phyloP scores from a whole-genome alignment of 2,329 filamentous ascomycete genomes.

The Fusarium sarcochroum region DNA sequence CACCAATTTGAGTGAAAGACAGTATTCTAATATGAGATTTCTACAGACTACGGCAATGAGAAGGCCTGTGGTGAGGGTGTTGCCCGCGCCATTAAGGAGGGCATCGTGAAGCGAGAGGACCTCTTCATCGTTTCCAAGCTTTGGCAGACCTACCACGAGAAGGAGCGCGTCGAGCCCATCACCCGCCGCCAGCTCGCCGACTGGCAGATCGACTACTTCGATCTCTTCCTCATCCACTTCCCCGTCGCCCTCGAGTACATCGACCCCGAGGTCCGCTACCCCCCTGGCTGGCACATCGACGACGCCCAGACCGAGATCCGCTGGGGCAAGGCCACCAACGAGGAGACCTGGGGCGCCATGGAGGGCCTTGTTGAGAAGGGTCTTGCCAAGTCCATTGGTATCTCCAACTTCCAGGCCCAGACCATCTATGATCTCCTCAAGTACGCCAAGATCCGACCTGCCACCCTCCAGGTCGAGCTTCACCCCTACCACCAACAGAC shows the following conservation, averaged over 20 bases:
- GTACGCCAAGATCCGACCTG: conserved; percentile 80
- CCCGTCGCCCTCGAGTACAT: conserved; percentile 89
- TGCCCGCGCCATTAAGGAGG: conserved; percentile 83
- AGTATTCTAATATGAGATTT: conserved; percentile 15
- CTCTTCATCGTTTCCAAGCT: conserved; percentile 95
- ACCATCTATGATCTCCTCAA: conserved; percentile 84
- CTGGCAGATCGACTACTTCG: conserved; percentile 91
- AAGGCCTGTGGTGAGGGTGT: conserved; percentile 83
- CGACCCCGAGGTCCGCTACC: conserved; percentile 83
- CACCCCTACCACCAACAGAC: conserved; percentile 89
- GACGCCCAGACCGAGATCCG: conserved; percentile 71
- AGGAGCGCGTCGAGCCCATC: conserved; percentile 81
- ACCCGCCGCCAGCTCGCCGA: conserved; percentile 82
- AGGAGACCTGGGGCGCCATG: conserved; percentile 87
- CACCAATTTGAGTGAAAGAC: not conserved
- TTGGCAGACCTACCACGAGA: conserved; percentile 92
- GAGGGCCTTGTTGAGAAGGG: conserved; percentile 79
- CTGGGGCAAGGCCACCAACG: conserved; percentile 77
- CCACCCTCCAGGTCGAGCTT: conserved; percentile 89
- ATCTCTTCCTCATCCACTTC: conserved; percentile 92
- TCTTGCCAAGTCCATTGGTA: conserved; percentile 80
- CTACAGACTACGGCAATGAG: conserved; percentile 86
- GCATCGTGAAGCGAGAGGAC: conserved; percentile 85
- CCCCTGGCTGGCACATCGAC: conserved; percentile 81
- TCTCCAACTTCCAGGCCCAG: conserved; percentile 86